Evolutionary conservation across 129 eudicot genomes (phyloP).

Genomic region (Glebionis coronaria): DNA sequence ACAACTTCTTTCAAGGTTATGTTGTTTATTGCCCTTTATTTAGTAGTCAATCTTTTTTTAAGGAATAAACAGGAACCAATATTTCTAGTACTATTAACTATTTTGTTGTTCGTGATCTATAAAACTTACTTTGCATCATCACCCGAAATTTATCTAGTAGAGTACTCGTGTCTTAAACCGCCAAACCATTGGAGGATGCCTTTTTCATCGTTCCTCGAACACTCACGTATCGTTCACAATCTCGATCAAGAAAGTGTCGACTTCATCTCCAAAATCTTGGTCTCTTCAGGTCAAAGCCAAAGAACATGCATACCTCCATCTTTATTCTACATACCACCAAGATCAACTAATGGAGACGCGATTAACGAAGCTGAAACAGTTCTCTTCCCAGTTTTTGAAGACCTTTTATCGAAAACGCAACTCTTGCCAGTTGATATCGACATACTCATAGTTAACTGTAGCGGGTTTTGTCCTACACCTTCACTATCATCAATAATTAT

Average conservation of each 20-base stretch:
- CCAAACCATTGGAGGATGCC: slow-evolving; percentile 68
- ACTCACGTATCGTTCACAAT: slow-evolving; percentile 38
- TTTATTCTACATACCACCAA: slow-evolving; percentile 61
- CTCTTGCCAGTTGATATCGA: slow-evolving; percentile 47
- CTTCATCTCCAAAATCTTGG: slow-evolving; percentile 53
- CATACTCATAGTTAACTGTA: slow-evolving; percentile 65
- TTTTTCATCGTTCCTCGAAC: slow-evolving; percentile 57
- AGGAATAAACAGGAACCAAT: slow-evolving; percentile 23
- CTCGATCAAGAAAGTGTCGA: slow-evolving; percentile 41
- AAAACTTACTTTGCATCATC: slow-evolving; percentile 23
- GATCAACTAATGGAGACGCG: slow-evolving; percentile 44
- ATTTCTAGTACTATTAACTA: slow-evolving; percentile 24
- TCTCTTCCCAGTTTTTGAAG: slow-evolving; percentile 57
- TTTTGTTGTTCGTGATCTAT: slow-evolving; percentile 9
- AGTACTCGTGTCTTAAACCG: slow-evolving; percentile 70
- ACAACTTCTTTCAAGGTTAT: slow-evolving; percentile 19
- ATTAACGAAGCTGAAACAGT: slow-evolving; percentile 44
- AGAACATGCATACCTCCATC: slow-evolving; percentile 57
- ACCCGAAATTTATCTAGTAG: slow-evolving; percentile 51
- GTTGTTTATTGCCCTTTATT: slow-evolving; percentile 24
- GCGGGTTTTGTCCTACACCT: slow-evolving; percentile 67
- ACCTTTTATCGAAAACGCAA: slow-evolving; percentile 53
- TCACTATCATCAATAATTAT: slow-evolving; percentile 53
- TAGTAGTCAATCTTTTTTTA: slow-evolving; percentile 23
- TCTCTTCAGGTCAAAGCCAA: slow-evolving; percentile 66